Conservation (phyloP, 208 protist species). For the Lotmaria passim region DNA sequence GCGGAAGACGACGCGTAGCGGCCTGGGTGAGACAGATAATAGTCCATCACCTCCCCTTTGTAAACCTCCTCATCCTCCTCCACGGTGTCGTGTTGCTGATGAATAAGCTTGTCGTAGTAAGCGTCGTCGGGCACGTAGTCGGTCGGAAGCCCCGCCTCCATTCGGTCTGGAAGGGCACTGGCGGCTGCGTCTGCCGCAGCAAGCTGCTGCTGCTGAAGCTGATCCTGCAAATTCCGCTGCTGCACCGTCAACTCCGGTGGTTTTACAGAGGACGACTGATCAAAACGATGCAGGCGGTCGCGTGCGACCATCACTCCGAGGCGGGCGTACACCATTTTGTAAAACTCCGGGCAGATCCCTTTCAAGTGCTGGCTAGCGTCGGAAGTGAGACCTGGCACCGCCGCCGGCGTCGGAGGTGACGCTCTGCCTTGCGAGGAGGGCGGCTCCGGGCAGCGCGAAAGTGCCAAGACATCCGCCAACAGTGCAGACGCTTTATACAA, state of each 20-base stretch:
- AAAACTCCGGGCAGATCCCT: constrained; percentile 63
- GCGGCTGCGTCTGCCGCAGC: constrained; percentile 23
- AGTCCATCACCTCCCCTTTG: constrained; percentile 85
- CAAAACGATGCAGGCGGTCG: constrained; percentile 63
- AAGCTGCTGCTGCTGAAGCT: constrained; percentile 39
- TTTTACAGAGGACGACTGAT: constrained; percentile 28
- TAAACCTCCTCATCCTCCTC: constrained; percentile 88
- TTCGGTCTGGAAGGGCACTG: constrained; percentile 13
- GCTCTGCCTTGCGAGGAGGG: neutral
- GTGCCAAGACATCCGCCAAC: constrained; percentile 45
- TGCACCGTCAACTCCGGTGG: constrained; percentile 57
- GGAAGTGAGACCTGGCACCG: constrained; percentile 11
- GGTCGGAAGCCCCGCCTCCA: constrained; percentile 49
- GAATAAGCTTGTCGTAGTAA: constrained; percentile 73
- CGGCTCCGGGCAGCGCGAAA: constrained; percentile 38
- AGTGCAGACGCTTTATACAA: constrained; percentile 36
- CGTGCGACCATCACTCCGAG: constrained; percentile 79
- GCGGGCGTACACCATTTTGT: constrained; percentile 84
- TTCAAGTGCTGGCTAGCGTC: constrained; percentile 27
- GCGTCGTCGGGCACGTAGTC: constrained; percentile 77
- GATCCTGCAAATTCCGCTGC: constrained; percentile 57
- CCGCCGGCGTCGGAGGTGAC: constrained; percentile 8
- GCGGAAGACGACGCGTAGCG: neutral
- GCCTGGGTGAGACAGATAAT: constrained; percentile 61
- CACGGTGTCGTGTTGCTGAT: constrained; percentile 66